phyloP scores from a whole-genome alignment of 2,329 filamentous ascomycete species.

The Aspergillus nomiae region DNA sequence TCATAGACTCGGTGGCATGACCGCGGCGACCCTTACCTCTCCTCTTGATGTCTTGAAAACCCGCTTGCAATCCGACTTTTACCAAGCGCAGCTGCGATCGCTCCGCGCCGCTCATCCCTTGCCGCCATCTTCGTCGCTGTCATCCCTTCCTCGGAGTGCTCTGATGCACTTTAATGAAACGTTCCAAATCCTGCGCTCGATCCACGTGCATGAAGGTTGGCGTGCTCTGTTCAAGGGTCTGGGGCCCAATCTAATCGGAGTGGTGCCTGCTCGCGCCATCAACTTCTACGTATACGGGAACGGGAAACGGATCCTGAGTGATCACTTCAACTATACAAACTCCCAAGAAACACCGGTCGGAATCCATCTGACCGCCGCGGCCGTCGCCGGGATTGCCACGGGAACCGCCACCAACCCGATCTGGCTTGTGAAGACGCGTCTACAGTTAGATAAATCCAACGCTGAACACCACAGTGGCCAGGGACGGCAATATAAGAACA shows the following conservation, averaged over 20 bases:
- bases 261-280: conserved; percentile 85
- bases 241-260: conserved; percentile 84
- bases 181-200: conserved; percentile 77
- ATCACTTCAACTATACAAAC: conserved; percentile 56
- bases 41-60: conserved; percentile 95
- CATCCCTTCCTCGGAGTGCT: conserved; percentile 67
- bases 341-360: conserved; percentile 59
- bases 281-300: conserved; percentile 96
- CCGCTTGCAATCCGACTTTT: conserved; percentile 89
- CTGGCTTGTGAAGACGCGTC: conserved; percentile 90
- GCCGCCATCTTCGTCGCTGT: conserved; percentile 49
- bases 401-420: conserved; percentile 94
- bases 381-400: conserved; percentile 78
- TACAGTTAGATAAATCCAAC: conserved; percentile 87
- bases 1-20: conserved; percentile 80
- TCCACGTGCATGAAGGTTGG: conserved; percentile 79
- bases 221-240: conserved; percentile 91
- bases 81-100: conserved; percentile 75
- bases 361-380: conserved; percentile 79
- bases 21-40: conserved; percentile 86
- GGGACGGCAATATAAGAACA: conserved; percentile 78
- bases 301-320: conserved; percentile 77
- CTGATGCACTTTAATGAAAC: conserved; percentile 64
- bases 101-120: conserved; percentile 62
- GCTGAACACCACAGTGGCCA: conserved; percentile 55